Evolutionary conservation across 1,139 yeast genomes (phyloP).

Genomic region (Scheffersomyces quercinus): DNA sequence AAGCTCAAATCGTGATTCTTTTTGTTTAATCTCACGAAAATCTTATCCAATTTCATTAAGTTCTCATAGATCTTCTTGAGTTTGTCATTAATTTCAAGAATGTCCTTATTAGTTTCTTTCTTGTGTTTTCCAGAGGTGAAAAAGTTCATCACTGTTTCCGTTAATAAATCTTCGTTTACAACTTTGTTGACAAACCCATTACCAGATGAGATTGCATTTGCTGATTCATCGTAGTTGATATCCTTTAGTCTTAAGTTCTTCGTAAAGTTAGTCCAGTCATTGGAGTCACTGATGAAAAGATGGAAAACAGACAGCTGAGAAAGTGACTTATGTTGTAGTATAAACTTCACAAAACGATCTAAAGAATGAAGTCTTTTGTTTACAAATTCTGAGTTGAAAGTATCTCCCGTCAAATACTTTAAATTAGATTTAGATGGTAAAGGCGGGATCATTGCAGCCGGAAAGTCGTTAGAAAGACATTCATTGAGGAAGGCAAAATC

Average conservation of each 20-base stretch:
- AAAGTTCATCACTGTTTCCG: conserved; percentile 91
- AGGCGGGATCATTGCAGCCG: conserved; percentile 88
- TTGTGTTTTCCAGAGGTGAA: conserved; percentile 72
- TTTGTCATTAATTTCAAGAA: conserved; percentile 79
- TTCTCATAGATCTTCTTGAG: conserved; percentile 85
- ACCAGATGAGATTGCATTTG: conserved; percentile 10
- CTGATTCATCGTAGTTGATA: conserved; percentile 27
- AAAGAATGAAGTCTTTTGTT: conserved; percentile 81
- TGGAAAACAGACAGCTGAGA: conserved; percentile 71
- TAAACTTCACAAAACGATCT: conserved; percentile 70
- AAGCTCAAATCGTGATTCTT: conserved; percentile 70
- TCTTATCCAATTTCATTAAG: conserved; percentile 72
- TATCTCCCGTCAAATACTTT: conserved; percentile 93
- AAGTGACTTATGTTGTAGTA: conserved; percentile 72
- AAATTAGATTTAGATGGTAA: conserved; percentile 89
- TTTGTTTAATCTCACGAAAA: conserved; percentile 70
- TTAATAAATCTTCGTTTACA: conserved; percentile 61
- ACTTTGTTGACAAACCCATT: conserved; percentile 40
- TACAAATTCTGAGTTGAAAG: conserved; percentile 80
- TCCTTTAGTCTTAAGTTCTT: conserved; percentile 47
- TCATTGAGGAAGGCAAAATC: conserved; percentile 81
- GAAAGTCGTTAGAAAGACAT: conserved; percentile 72
- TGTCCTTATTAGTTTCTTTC: conserved; percentile 73
- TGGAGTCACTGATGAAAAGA: conserved; percentile 70
- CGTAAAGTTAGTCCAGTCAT: conserved; percentile 83